phyloP scores from a whole-genome alignment of 2,329 filamentous ascomycete species.

The Fusarium sp. region DNA sequence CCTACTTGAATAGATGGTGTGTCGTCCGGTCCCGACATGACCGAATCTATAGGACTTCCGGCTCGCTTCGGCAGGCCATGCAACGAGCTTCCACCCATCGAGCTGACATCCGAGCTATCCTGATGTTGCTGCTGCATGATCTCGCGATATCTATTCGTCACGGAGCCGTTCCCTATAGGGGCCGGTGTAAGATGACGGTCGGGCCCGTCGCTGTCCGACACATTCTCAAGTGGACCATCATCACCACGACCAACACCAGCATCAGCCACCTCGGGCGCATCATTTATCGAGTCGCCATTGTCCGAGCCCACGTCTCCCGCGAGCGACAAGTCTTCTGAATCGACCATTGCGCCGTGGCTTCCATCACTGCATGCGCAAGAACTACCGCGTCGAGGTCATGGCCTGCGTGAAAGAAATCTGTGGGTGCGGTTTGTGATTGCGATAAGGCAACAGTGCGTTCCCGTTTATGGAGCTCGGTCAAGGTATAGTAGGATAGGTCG shows the following conservation, averaged over 20 bases:
- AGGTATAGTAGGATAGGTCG: constrained; percentile 27
- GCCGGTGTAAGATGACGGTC: constrained; percentile 40
- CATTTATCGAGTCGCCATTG: constrained; percentile 59
- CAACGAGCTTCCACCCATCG: constrained; percentile 62
- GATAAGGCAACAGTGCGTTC: constrained; percentile 36
- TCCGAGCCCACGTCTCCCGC: constrained; percentile 58
- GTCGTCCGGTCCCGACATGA: constrained; percentile 84
- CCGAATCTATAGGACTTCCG: constrained; percentile 78
- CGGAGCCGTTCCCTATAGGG: constrained; percentile 45
- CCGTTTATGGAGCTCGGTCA: constrained; percentile 45
- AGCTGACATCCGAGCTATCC: constrained; percentile 67
- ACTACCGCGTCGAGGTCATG: constrained; percentile 50
- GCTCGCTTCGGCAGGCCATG: constrained; percentile 68
- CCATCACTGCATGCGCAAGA: constrained; percentile 56
- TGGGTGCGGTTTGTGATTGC: constrained; percentile 25
- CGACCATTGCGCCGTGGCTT: constrained; percentile 63
- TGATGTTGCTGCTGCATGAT: constrained; percentile 61
- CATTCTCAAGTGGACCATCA: constrained; percentile 32
- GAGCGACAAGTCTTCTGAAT: constrained; percentile 63
- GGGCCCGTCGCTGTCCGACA: constrained; percentile 32
- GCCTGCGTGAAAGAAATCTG: constrained; percentile 45
- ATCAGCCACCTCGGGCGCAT: constrained; percentile 39
- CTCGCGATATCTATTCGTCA: constrained; percentile 62
- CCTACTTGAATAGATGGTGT: constrained; percentile 85
- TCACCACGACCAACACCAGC: constrained; percentile 40